Conservation (phyloP, 2,329 filamentous ascomycete species). For the Triangularia setosa region DNA sequence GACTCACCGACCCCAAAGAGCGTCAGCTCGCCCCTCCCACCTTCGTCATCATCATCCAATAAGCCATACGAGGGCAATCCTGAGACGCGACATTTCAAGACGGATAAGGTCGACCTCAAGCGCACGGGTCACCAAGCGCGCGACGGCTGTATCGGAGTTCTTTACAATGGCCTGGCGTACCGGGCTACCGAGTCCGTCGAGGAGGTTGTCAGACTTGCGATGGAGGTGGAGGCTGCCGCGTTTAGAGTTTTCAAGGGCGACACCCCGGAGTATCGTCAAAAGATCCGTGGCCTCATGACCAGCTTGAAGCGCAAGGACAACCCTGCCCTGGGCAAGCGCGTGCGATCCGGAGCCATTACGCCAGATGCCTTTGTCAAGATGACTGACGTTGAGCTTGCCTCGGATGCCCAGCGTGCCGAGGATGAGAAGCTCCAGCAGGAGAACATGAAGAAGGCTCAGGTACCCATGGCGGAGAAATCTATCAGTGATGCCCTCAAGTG, state of each 20-base stretch:
- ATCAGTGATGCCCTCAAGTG: constrained; percentile 86
- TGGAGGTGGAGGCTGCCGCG: constrained; percentile 80
- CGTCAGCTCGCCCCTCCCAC: constrained; percentile 47
- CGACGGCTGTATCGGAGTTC: constrained; percentile 81
- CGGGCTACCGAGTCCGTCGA: constrained; percentile 67
- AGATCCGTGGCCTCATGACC: constrained; percentile 88
- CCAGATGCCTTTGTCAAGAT: constrained; percentile 76
- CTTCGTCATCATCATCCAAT: constrained; percentile 32
- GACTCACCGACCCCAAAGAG: constrained; percentile 38
- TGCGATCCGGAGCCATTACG: constrained; percentile 70
- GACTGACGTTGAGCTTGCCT: constrained; percentile 88
- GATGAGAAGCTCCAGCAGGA: constrained; percentile 77
- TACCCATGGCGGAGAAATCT: constrained; percentile 84
- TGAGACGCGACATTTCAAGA: constrained; percentile 76
- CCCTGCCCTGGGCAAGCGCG: constrained; percentile 67
- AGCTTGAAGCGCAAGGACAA: constrained; percentile 95
- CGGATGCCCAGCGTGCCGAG: constrained; percentile 70
- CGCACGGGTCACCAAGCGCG: constrained; percentile 71
- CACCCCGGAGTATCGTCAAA: constrained; percentile 72
- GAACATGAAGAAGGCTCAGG: constrained; percentile 97
- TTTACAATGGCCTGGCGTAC: constrained; percentile 84
- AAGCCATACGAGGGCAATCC: constrained; percentile 59
- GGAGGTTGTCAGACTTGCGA: constrained; percentile 66
- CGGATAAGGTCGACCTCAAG: constrained; percentile 74
- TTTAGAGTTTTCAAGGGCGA: constrained; percentile 63